Conservation (phyloP, 2,329 filamentous ascomycete species). For the Hyphodiscus sp. region DNA sequence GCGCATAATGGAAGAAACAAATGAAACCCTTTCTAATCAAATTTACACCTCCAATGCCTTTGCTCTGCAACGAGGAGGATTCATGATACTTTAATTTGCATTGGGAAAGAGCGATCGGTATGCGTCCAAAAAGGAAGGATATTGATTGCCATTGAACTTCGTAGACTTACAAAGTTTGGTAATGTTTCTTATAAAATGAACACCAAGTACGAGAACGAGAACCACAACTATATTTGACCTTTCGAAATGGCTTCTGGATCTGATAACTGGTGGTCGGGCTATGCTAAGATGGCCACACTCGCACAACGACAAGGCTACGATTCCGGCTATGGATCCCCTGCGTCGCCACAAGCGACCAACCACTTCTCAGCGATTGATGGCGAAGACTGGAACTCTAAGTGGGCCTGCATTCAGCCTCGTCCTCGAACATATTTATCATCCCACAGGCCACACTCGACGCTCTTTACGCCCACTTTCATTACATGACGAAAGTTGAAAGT, state of each 20-base stretch:
- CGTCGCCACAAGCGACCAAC: neutral
- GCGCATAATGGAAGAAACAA: conserved; percentile 18
- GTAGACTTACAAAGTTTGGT: no score
- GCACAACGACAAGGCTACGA: neutral
- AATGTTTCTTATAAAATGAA: no score
- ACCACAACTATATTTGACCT: no score
- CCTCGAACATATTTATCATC: neutral
- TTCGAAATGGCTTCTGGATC: neutral
- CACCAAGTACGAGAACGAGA: no score
- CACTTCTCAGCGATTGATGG: neutral
- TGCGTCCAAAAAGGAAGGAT: no score
- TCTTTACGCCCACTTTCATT: neutral
- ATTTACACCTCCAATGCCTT: no score
- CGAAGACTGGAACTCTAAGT: neutral
- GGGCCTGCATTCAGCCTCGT: neutral
- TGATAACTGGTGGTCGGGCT: no score
- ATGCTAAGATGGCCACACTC: no score
- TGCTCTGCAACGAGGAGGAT: no score
- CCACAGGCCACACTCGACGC: neutral
- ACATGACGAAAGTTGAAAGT: neutral
- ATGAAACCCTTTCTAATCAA: no score
- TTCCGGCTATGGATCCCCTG: no score
- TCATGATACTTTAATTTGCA: neutral
- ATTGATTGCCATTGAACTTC: no score
- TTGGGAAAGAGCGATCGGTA: neutral